These are phyloP conservation scores for Seiridium cupressi DNA, from an alignment of 2,329 filamentous ascomycete species.

Conservation along the genomic window DNA sequence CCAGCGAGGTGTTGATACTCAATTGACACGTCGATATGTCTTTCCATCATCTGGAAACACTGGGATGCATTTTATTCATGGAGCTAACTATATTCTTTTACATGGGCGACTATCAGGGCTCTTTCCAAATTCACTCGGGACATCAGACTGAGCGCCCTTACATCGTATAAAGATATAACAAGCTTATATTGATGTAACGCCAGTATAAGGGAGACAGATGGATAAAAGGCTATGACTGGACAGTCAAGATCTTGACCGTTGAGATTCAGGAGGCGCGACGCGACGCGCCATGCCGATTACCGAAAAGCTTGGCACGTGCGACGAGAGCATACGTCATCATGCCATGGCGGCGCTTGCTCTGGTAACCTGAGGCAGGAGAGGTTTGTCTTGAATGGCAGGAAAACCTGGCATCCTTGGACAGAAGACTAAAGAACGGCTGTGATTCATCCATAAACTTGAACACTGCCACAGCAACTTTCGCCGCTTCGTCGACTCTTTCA, in stretches of 20 bases:
- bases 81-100: too few relatives aligned
- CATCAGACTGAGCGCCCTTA: too few relatives aligned
- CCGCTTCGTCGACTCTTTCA: not conserved
- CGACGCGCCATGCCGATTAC: not conserved
- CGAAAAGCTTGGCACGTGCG: constrained; percentile 3
- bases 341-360: not conserved
- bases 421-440: not conserved
- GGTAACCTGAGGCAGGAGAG: not conserved
- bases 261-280: not conserved
- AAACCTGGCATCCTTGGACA: not conserved
- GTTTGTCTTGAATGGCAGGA: not conserved
- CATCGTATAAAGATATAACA: too few relatives aligned
- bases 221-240: too few relatives aligned
- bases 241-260: not conserved
- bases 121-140: too few relatives aligned
- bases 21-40: too few relatives aligned
- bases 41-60: too few relatives aligned
- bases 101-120: too few relatives aligned
- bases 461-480: not conserved
- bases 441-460: not conserved
- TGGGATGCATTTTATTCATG: too few relatives aligned
- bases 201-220: too few relatives aligned
- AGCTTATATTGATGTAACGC: too few relatives aligned
- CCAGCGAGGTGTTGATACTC: too few relatives aligned
- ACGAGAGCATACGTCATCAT: not conserved